Base-by-base conservation (phyloP, 306 rosid species). In the Heteromeles arbutifolia region DNA sequence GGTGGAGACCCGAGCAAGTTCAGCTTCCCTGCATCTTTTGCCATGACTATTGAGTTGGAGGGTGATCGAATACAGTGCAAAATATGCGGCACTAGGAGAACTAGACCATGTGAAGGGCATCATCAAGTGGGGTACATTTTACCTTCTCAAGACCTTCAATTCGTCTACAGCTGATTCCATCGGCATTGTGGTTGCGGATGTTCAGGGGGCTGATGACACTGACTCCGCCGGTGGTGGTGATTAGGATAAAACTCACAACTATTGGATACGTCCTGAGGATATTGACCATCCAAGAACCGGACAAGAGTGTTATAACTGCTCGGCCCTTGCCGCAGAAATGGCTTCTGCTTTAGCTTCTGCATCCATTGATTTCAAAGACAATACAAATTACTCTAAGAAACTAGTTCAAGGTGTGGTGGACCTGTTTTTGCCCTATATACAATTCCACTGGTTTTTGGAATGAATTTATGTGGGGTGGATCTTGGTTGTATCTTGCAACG, bases 231-330 rank as follows among this genome's bases (percentile, higher is more conserved):
- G 21, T 15, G 54, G 54, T 31, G 87, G 80, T 67, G 88, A 85
- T 65, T 82, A 89, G 12, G 3, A 34, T 18, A 19, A 34, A 48
- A 48, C 54, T 48, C 54, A 18, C 70, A 80, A 85, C 76, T 89
- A 91, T 81, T 89, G 93, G 93, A 89, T 74, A 85, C 86, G 88
- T 26, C 93, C 91, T 0, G 90, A 87, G 83, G 91, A 87, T 70
- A 87, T 87, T 48, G 88, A 87, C 73, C 82, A 85, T 22, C 83
- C 79, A 2, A 80, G 93, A 34, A 86, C 87, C 10, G 88, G 54
- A 28, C 57, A 73, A 4, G 81, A 84, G 56, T 89, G 93, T 48
- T 31, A 26, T 64, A 82, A 84, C 50, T 89, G 93, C 77, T 83
- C 91, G 0, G 93, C 83, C 77, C 93, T 89, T 65, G 93, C 85